Percentiles rank a stretch among this genome's conserved stretches.
Evolutionary conservation across 441 rosid genomes (phyloP).

Genomic region (Breynia disticha): DNA sequence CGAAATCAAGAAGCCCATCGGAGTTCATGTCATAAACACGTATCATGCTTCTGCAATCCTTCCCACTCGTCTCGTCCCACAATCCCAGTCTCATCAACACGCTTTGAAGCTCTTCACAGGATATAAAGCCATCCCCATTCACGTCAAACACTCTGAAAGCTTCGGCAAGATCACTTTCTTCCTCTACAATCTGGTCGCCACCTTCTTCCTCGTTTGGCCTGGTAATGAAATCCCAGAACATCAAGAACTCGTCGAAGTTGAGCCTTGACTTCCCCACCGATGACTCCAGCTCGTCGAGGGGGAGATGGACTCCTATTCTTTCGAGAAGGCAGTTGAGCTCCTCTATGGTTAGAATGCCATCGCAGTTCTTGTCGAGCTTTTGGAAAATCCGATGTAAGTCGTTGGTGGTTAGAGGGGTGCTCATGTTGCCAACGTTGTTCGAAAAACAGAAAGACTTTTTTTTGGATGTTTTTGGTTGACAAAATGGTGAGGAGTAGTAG

Average conservation of each 20-base stretch:
- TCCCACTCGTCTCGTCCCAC: slow-evolving; percentile 48
- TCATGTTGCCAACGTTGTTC: slow-evolving; percentile 11
- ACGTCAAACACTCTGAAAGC: slow-evolving; percentile 65
- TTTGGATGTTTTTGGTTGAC: not conserved
- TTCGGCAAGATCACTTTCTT: slow-evolving; percentile 21
- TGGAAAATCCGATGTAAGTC: slow-evolving; percentile 55
- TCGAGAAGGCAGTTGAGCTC: slow-evolving; percentile 69
- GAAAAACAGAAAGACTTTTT: not conserved
- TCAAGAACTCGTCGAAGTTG: slow-evolving; percentile 44
- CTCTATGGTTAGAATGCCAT: slow-evolving; percentile 46
- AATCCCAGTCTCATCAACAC: slow-evolving; percentile 55
- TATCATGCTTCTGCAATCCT: slow-evolving; percentile 62
- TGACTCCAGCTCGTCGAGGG: slow-evolving; percentile 40
- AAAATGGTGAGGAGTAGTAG: not conserved
- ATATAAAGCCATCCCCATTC: slow-evolving; percentile 67
- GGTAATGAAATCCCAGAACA: slow-evolving; percentile 39
- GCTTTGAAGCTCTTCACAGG: slow-evolving; percentile 58
- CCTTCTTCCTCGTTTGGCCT: not conserved
- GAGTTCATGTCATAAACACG: slow-evolving; percentile 44
- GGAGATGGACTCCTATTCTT: slow-evolving; percentile 27
- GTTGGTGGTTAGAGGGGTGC: slow-evolving; percentile 24
- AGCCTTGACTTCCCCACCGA: slow-evolving; percentile 50
- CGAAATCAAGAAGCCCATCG: slow-evolving; percentile 65
- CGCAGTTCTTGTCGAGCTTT: slow-evolving; percentile 57
- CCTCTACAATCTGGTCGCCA: not conserved